Base-by-base conservation (phyloP, 306 rosid species). In the Sindora glabra region DNA sequence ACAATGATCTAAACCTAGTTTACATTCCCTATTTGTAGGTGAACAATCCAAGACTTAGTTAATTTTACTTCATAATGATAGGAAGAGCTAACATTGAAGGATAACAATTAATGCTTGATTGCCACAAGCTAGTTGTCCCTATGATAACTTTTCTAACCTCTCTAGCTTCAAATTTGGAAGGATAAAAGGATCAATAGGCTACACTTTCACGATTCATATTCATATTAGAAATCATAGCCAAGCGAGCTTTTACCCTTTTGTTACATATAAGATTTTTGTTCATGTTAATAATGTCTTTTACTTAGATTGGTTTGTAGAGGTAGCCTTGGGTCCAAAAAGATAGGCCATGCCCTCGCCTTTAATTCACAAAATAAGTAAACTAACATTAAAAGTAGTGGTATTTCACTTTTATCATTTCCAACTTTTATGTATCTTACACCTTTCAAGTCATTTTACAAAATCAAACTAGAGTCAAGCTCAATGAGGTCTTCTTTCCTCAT, bases 181-280 rank as follows among this genome's bases (percentile, higher is more conserved):
- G 64, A 19, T 16, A 40, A 58, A 58, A 58, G 51, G 64, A 58
- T 58, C 51, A 25, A 40, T 40, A 58, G 51, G 50, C 64, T 51
- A 59, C 17, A 7, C 64, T 56, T 56, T 56, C 64, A 58, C 10
- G 40, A 18, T 56, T 56, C 13, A 48, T 36, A 56, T 56, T 56
- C 62, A 12, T 5, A 56, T 12, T 56, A 21, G 12, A 56, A 56
- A 36, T 56, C 62, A 56, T 11, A 56, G 38, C 38, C 62, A 56
- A 37, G 11, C 5, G 62, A 5, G 3, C 62, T 56, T 56, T 56
- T 56, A 7, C 47, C 18, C 21, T 56, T 37, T 36, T 37, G 33
- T 7, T 56, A 32, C 14, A 56, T 33, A 1, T 0, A 32, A 56
- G 62, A 56, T 56, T 56, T 36, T 21, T 56, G 21, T 37, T 42